Percentiles rank a stretch among this genome's conserved stretches.
phyloP scores from a whole-genome alignment of 2,329 filamentous ascomycete species.

The Fusarium abutilonis region DNA sequence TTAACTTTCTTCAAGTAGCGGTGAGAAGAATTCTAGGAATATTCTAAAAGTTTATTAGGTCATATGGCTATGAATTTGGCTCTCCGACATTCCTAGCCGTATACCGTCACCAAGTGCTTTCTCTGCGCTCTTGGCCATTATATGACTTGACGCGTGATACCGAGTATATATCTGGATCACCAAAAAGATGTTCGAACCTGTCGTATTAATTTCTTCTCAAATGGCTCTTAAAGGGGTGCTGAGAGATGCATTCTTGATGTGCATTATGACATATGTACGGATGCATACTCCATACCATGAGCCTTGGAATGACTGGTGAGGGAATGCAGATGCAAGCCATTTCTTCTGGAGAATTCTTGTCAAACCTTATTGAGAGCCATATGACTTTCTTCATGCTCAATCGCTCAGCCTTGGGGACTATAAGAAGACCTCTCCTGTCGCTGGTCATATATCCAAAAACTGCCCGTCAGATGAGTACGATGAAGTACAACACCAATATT shows the following conservation, averaged over 20 bases:
- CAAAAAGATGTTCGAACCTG: not conserved
- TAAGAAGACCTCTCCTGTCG: slow-evolving; percentile 23
- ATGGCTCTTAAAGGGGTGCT: slow-evolving; percentile 21
- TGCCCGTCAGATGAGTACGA: not conserved
- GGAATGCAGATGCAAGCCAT: slow-evolving; percentile 41
- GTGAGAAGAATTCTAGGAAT: slow-evolving; percentile 27
- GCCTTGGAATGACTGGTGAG: slow-evolving; percentile 33
- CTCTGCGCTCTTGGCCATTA: not conserved
- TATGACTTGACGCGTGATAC: not conserved
- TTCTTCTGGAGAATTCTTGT: slow-evolving; percentile 35
- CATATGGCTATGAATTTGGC: slow-evolving; percentile 20
- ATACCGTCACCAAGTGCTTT: not conserved
- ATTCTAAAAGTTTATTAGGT: slow-evolving; percentile 31
- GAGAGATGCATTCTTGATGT: slow-evolving; percentile 27
- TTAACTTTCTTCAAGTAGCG: slow-evolving; percentile 31
- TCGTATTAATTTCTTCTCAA: not conserved
- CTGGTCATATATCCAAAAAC: not conserved
- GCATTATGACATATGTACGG: slow-evolving; percentile 24
- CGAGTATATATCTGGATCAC: not conserved
- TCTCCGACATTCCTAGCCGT: slow-evolving; percentile 23
- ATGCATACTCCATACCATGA: slow-evolving; percentile 36
- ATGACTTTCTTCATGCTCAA: slow-evolving; percentile 19
- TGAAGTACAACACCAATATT: not conserved
- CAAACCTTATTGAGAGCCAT: slow-evolving; percentile 32
- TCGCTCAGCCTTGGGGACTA: slow-evolving; percentile 9